A percentile compares a stretch with the other conserved stretches of the same genome.
phyloP scores from a whole-genome alignment of 2,329 filamentous ascomycete genomes.

The Exserohilum turcica region DNA sequence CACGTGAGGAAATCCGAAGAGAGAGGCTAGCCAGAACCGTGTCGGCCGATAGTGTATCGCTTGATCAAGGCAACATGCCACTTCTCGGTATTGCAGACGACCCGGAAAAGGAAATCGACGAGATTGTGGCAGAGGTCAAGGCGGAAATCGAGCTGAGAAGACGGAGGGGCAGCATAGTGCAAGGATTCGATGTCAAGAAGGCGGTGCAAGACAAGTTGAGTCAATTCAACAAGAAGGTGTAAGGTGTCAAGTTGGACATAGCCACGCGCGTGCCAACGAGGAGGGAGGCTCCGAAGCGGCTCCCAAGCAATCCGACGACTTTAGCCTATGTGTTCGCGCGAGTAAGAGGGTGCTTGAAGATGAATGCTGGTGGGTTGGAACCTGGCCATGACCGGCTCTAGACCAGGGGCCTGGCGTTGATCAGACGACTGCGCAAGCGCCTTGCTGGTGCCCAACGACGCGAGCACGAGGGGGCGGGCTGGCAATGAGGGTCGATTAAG shows the following conservation, averaged over 20 bases:
- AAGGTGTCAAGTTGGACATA: not conserved
- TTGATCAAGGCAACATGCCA: constrained; percentile 56
- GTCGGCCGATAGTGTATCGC: constrained; percentile 61
- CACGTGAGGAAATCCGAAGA: constrained; percentile 42
- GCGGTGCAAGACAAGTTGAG: constrained; percentile 46
- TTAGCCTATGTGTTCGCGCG: constrained; percentile 1
- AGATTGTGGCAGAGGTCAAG: constrained; percentile 76
- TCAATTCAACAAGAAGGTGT: constrained; percentile 36
- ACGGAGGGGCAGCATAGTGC: constrained; percentile 49
- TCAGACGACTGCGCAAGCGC: constrained; percentile 2
- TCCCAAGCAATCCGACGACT: not conserved
- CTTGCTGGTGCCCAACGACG: constrained; percentile 2
- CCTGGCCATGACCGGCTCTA: not conserved
- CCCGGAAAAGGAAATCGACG: constrained; percentile 73
- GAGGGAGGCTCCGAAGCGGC: not conserved
- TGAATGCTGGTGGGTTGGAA: not conserved
- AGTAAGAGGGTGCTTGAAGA: not conserved
- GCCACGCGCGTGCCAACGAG: not conserved
- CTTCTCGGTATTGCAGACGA: constrained; percentile 81
- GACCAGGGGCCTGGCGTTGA: not conserved
- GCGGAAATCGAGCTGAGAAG: constrained; percentile 70
- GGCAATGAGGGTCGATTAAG: not conserved
- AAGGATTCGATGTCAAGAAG: constrained; percentile 44
- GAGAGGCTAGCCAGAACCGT: constrained; percentile 54
- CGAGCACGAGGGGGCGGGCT: too few relatives aligned